These are phyloP conservation scores for Gyromitra esculenta DNA, from an alignment of 2,329 filamentous ascomycete genomes.

Conservation along the genomic window DNA sequence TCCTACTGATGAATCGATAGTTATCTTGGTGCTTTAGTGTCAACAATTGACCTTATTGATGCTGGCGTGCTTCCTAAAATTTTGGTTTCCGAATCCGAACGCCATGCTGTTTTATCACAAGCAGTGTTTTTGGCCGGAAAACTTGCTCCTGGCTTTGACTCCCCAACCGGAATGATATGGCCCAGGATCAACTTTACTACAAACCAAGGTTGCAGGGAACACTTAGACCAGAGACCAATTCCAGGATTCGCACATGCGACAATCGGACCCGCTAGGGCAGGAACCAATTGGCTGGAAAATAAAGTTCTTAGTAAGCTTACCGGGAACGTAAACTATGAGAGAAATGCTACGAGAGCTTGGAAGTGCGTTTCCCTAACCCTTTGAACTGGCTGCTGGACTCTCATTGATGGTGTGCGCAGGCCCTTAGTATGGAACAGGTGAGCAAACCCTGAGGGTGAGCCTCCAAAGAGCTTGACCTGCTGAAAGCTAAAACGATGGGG, in stretches of 20 bases:
- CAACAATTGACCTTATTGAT: conserved; percentile 68
- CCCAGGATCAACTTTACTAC: conserved; percentile 63
- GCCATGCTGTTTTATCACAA: conserved; percentile 73
- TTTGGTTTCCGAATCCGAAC: conserved; percentile 60
- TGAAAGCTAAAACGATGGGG: not conserved
- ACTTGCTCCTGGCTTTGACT: conserved; percentile 81
- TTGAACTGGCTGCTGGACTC: not conserved
- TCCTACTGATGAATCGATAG: conserved; percentile 41
- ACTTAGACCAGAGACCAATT: conserved; percentile 46
- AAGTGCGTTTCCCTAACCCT: conserved; percentile 52
- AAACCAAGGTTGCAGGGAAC: conserved; percentile 52
- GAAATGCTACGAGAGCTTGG: conserved; percentile 63
- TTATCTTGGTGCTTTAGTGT: conserved; percentile 82
- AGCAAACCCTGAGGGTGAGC: conserved; percentile 2
- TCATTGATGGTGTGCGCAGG: conserved; percentile 22
- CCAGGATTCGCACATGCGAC: conserved; percentile 59
- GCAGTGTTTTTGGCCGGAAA: conserved; percentile 75
- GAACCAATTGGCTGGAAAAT: conserved; percentile 63
- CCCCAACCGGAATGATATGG: conserved; percentile 73
- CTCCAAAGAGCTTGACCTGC: not conserved
- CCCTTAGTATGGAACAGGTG: conserved; percentile 63
- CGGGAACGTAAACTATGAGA: conserved; percentile 61
- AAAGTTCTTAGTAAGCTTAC: conserved; percentile 62
- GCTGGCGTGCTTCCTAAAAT: conserved; percentile 60
- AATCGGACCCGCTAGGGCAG: conserved; percentile 62